Evolutionary conservation across 2,329 filamentous ascomycete species (phyloP), one percentile per base, ranked within the genome.

Genomic region (Fusarium sp.): DNA sequence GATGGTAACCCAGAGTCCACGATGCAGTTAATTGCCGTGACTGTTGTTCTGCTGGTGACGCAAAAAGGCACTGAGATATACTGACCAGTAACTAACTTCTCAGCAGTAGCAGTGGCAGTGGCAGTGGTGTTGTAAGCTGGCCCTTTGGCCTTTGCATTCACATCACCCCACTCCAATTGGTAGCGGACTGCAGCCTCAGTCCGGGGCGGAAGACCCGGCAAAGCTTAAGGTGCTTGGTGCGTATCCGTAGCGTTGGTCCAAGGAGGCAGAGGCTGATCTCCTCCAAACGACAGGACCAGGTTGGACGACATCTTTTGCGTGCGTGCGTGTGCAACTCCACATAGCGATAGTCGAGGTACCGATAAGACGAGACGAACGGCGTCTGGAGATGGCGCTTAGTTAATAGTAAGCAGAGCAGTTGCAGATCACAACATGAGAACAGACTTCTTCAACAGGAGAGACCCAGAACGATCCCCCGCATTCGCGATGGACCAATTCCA

Each of bases 201-300:
- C 70, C 65, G 70, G 65, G 68, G 61, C 68, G 70, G 70, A 70
- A 68, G 62, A 71, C 61, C 68, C 70, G 68, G 70, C 48, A 66
- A 60, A 65, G 49, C 56, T 57, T 71, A 70, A 70, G 60, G 45
- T 56, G 45, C 33, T 46, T n/a, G 15, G 35, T 37, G 35, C 17
- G 27, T 30, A 11, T 30, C 27, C 27, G 33, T 22, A 40, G 43
- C 33, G 25, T 55, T 40, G 27, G 27, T 33, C 13, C 30, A 30
- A 11, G 27, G 27, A 30, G 30, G 30, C 30, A 33, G 30, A 33
- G 30, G 30, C 30, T 33, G 30, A 33, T 33, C 14, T 15, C 14
- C 27, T 33, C 30, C 30, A 33, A 33, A 33, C 30, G 30, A 33
- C 30, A 7, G 17, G n/a, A 6, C 27, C 10, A 30, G 9, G 27